A percentile compares a stretch with the other conserved stretches of the same genome.
phyloP scores from a whole-genome alignment of 2,329 filamentous ascomycete species.

The Colletotrichum musae region DNA sequence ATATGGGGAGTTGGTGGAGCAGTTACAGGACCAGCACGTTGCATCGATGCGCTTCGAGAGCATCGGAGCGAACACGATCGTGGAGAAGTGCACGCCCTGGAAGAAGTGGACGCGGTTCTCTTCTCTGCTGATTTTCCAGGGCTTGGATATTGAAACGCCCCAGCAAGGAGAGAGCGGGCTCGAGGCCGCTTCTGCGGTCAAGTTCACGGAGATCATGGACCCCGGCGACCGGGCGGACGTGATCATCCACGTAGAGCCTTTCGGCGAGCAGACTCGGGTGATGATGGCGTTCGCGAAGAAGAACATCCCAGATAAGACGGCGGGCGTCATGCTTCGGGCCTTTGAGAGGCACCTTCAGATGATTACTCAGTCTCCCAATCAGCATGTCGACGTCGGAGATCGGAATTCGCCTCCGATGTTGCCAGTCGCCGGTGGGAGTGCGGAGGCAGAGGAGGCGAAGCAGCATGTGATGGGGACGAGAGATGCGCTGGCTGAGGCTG shows the following conservation, averaged over 20 bases:
- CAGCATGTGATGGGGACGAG: too few species aligned
- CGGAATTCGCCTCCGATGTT: neutral
- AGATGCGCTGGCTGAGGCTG: neutral
- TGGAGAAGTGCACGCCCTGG: conserved; percentile 63
- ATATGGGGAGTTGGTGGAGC: conserved; percentile 41
- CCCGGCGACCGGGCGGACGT: conserved; percentile 21
- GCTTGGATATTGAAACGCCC: conserved; percentile 21
- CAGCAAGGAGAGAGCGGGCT: neutral
- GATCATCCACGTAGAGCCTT: conserved; percentile 23
- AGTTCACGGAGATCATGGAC: conserved; percentile 25
- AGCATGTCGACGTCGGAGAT: neutral
- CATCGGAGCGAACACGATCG: conserved; percentile 64
- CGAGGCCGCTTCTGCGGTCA: neutral
- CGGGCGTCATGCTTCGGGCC: conserved; percentile 6
- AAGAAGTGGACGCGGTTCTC: conserved; percentile 18
- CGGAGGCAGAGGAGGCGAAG: neutral
- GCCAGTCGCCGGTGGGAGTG: neutral
- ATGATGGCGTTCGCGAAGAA: conserved; percentile 18
- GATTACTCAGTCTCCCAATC: neutral
- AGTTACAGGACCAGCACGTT: conserved; percentile 64
- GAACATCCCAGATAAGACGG: neutral
- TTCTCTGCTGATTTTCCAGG: conserved; percentile 23
- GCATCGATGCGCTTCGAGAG: conserved; percentile 64
- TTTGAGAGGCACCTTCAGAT: conserved; percentile 7
- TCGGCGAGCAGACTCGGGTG: conserved; percentile 14